Evolutionary conservation across 495 filamentous ascomycete genomes (phyloP), one percentile per base, ranked within the genome.

Genomic region (Trichoderma gamsii): DNA sequence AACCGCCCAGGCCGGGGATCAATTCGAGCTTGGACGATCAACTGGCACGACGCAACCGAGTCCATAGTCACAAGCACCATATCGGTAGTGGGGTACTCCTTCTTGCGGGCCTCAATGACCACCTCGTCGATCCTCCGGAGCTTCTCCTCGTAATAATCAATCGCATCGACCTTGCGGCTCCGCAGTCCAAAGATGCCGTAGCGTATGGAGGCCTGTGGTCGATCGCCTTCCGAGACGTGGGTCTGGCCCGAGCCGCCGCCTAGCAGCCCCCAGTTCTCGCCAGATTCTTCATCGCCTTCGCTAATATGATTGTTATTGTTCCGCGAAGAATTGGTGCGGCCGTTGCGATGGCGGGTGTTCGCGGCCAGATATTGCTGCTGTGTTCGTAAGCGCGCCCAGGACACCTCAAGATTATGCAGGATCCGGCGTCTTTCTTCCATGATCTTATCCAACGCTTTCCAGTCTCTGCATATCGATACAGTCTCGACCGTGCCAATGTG

Each of bases 41-140:
- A 96, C 80, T 99, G 95, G 70, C 82, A 85, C 27, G 93, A 87
- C n/a, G 92, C 90, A 69, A 94, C 92, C 21, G 92, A 96, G 76
- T 97, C 89, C 90, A 99, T 93, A 0, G 96, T 97, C 41, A 99
- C 92, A 76, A 98, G 98, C 8, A 96, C 96, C 43, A 96, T 81
- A 52, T 93, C 87, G 0, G 87, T 92, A 2, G 96, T 83, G 11
- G 82, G 78, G 73, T 91, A 97, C 18, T 89, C 87, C 74, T 93
- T 93, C 71, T 85, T 85, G 32, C 96, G 85, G 0, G 90, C 87
- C 18, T 70, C 76, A 25, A 76, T 75, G 52, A 99, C 93, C 72
- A 89, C 82, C 52, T 93, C 91, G 69, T 98, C 94, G 7, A 95
- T 74, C 38, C 83, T 85, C 18, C 89, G 88, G n/a, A 98, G 82